Evolutionary conservation across 352 stramenopile genomes (phyloP), one percentile per base, ranked within the genome.

Genomic region (Globisporangium recalcitrans): DNA sequence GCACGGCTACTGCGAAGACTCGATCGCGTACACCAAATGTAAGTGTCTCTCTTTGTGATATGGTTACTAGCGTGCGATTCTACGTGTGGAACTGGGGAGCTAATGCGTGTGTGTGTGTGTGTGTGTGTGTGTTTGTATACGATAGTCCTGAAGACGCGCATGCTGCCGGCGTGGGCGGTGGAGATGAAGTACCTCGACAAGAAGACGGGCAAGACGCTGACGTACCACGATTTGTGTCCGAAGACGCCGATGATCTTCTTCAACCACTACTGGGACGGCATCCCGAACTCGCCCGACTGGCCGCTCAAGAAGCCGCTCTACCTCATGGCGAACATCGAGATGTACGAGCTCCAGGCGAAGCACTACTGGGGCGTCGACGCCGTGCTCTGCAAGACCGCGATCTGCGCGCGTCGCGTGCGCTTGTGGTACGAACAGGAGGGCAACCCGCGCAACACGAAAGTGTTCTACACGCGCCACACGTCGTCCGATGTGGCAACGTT

Each of bases 391-490:
- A 84, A 85, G 52, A 90, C 78, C 0, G 54, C 62, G 14, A 44
- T 85, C 16, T 87, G 75, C n/a, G 70, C 68, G 13, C 65, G 70
- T 10, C 71, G 78, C 47, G 52, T 88, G 11, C 56, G 44, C 16
- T 60, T 64, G 24, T 91, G 81, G 81, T 87, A 80, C 59, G 21
- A 42, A 10, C 81, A 87, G 34, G 65, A 90, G 29, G 77, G 77
- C 4, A 88, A 90, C 38, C 77, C 75, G 10, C 73, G 76, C 31
- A 71, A 77, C 42, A 63, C 77, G 0, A 62, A 70, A 8, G 77
- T 91, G 7, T 62, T 88, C 14, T 89, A 80, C 57, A 87, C 77
- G 5, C 77, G 78, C 31, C 79, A 89, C 61, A 88, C 79, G 40
- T 76, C 77, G 21, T 79, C 71, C 3, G 75, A 91, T 24, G 66